Conservation (phyloP, 768 basidiomycete genomes). For the Podaxis sp. region DNA sequence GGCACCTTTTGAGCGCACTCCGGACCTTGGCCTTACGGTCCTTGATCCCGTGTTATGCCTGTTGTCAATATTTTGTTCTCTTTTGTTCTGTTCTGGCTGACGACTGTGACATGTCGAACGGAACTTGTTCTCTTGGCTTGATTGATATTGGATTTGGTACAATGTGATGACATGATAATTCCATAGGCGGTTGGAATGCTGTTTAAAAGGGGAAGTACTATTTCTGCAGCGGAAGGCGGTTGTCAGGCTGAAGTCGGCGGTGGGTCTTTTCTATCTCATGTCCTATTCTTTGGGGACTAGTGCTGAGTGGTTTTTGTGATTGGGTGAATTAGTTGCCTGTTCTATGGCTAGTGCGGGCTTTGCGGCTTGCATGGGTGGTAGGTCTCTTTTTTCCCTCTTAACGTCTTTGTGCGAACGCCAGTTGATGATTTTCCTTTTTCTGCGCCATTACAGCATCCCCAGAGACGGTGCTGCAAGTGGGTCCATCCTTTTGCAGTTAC, state of each 20-base stretch:
- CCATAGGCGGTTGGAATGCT: constrained; percentile 87
- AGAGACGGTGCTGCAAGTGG: constrained; percentile 76
- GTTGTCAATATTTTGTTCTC: no score
- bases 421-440: constrained; percentile 1
- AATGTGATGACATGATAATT: background rate
- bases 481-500: constrained; percentile 15
- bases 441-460: constrained; percentile 55
- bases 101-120: background rate
- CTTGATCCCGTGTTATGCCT: no score
- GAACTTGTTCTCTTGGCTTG: constrained; percentile 5
- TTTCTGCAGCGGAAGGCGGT: constrained; percentile 93
- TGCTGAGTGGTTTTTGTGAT: background rate
- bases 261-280: constrained; percentile 27
- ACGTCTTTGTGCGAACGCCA: background rate
- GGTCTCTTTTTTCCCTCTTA: constrained; percentile 20
- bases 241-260: constrained; percentile 96
- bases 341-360: constrained; percentile 96
- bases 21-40: background rate
- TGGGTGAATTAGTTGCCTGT: constrained; percentile 65
- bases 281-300: background rate
- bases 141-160: background rate
- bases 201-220: constrained; percentile 96
- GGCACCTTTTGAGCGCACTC: background rate
- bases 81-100: no score
- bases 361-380: constrained; percentile 91